Evolutionary conservation across 805 yeast genomes (phyloP).

Genomic region (Lipomyces starkeyi): DNA sequence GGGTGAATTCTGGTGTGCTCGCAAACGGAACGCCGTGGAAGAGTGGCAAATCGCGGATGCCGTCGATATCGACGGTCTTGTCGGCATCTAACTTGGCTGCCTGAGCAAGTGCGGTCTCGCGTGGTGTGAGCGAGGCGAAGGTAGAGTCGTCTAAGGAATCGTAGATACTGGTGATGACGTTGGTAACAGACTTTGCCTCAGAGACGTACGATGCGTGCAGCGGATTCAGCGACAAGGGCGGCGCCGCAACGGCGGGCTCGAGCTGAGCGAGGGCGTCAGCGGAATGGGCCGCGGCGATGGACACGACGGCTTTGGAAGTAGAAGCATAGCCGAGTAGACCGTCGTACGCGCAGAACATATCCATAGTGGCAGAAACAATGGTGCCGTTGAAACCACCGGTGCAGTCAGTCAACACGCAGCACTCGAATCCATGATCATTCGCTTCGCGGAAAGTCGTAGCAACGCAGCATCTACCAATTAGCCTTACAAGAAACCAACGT

Average conservation of each 20-base stretch:
- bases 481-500: background rate
- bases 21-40: constrained; percentile 37
- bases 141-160: constrained; percentile 10
- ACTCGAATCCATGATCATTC: constrained; percentile 47
- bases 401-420: constrained; percentile 43
- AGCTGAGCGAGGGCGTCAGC: constrained; percentile 17
- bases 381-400: constrained; percentile 41
- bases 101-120: constrained; percentile 9
- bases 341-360: constrained; percentile 41
- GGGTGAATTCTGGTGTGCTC: constrained; percentile 27
- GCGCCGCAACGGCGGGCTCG: constrained; percentile 15
- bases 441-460: constrained; percentile 47
- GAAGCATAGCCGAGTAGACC: constrained; percentile 42
- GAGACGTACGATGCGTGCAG: constrained; percentile 17
- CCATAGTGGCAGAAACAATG: constrained; percentile 38
- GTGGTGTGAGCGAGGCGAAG: constrained; percentile 1
- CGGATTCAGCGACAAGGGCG: background rate
- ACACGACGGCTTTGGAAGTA: constrained; percentile 21
- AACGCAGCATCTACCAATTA: constrained; percentile 42
- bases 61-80: constrained; percentile 26
- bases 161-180: constrained; percentile 6
- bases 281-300: constrained; percentile 21
- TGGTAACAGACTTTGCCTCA: constrained; percentile 5
- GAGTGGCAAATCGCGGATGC: constrained; percentile 26
- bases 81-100: constrained; percentile 22